Evolutionary conservation across 768 basidiomycete species (phyloP).

Genomic region (Mycena rebaudengoi): DNA sequence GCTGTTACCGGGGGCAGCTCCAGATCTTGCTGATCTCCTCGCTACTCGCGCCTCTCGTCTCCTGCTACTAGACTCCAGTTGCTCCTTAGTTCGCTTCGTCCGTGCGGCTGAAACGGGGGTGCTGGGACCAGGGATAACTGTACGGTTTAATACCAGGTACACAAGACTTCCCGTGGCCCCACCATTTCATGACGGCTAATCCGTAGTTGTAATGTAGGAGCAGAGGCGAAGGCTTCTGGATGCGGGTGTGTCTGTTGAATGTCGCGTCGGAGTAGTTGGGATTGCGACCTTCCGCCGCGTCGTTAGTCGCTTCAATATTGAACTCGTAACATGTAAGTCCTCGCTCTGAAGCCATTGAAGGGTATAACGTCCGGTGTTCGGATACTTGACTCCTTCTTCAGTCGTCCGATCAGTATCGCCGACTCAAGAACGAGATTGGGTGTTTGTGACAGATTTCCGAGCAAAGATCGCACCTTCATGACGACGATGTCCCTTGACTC

Average conservation of each 20-base stretch:
- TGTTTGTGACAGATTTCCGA: not conserved
- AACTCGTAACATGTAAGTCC: no score
- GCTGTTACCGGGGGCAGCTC: no score
- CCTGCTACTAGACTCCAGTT: no score
- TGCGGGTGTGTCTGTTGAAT: not conserved
- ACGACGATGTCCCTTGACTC: not conserved
- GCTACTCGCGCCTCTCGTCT: no score
- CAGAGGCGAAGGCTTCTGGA: constrained; percentile 8
- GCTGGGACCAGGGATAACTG: no score
- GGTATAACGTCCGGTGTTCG: not conserved
- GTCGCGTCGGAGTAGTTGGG: constrained; percentile 17
- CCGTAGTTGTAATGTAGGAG: constrained; percentile 25
- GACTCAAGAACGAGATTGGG: not conserved
- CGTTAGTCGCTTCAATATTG: no score
- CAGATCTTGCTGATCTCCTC: no score
- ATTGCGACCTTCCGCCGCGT: not conserved
- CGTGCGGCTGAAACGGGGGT: no score
- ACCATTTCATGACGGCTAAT: constrained; percentile 21
- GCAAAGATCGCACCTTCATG: not conserved
- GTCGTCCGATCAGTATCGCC: not conserved
- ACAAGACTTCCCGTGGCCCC: constrained; percentile 19
- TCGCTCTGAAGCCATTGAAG: constrained; percentile 2
- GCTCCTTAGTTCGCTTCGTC: no score
- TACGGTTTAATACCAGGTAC: no score
- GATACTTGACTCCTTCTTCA: not conserved